Conservation (phyloP, 2,329 filamentous ascomycete species). For the Neonectria coccinea region DNA sequence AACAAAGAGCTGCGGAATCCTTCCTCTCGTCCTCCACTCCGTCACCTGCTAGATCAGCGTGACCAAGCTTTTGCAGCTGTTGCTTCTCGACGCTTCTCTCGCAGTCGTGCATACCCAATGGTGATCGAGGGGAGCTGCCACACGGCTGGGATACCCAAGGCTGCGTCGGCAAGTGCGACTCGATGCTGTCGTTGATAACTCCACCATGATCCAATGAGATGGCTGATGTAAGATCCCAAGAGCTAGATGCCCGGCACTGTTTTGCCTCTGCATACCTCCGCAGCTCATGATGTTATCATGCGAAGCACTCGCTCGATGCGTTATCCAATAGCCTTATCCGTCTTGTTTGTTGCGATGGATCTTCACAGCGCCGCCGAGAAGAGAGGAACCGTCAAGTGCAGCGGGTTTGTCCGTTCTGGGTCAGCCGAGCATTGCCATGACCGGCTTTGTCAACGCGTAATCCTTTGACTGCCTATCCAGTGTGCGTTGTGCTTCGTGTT, state of each 20-base stretch:
- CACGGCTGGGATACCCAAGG: constrained; percentile 35
- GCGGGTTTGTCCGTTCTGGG: constrained; percentile 9
- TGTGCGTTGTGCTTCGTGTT: not conserved
- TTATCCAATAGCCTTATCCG: not conserved
- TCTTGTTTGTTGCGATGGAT: constrained; percentile 7
- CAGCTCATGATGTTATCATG: constrained; percentile 18
- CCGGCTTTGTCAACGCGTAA: constrained; percentile 13
- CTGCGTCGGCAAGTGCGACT: constrained; percentile 22
- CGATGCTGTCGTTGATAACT: constrained; percentile 24
- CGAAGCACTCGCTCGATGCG: not conserved
- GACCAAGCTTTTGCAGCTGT: constrained; percentile 17
- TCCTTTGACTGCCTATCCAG: constrained; percentile 19
- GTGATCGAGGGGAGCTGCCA: constrained; percentile 2
- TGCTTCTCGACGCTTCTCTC: constrained; percentile 32
- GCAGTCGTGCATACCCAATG: constrained; percentile 25
- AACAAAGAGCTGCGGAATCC: constrained; percentile 21
- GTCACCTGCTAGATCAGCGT: constrained; percentile 22
- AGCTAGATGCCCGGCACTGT: not conserved
- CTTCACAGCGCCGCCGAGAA: not conserved
- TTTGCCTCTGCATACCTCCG: constrained; percentile 17
- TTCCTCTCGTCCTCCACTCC: constrained; percentile 7
- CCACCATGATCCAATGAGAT: constrained; percentile 29
- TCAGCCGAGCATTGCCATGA: not conserved
- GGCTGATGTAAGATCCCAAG: not conserved
- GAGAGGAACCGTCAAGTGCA: not conserved